Percentiles rank a stretch among this genome's conserved stretches.
phyloP scores from a whole-genome alignment of 129 eudicot genomes.

The Tanacetum coccineum region DNA sequence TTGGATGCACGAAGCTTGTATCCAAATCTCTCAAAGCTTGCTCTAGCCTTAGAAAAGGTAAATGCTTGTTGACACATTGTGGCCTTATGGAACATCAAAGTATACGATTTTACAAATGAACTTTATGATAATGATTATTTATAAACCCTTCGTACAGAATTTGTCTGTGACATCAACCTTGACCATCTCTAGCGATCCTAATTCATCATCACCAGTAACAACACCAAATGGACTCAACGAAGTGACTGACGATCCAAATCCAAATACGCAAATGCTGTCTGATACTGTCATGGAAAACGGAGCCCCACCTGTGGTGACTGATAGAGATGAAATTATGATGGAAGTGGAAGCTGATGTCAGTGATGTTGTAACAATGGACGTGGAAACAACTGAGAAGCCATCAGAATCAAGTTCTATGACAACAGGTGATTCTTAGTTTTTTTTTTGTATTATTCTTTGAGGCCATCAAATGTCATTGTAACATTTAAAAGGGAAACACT shows the following conservation, averaged over 20 bases:
- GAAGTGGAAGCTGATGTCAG: slow-evolving; percentile 52
- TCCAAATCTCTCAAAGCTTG: slow-evolving; percentile 85
- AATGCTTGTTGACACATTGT: background rate
- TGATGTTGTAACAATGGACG: slow-evolving; percentile 59
- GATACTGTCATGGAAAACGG: slow-evolving; percentile 53
- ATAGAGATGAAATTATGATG: slow-evolving; percentile 62
- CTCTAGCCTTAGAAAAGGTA: slow-evolving; percentile 94
- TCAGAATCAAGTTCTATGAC: slow-evolving; percentile 55
- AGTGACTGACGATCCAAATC: slow-evolving; percentile 28
- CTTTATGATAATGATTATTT: background rate
- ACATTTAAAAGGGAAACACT: slow-evolving; percentile 19
- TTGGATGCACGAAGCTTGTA: slow-evolving; percentile 63
- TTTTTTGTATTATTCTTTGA: slow-evolving; percentile 21
- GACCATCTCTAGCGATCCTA: slow-evolving; percentile 47
- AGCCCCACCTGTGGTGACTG: slow-evolving; percentile 32
- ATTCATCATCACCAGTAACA: slow-evolving; percentile 31
- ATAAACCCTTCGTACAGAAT: slow-evolving; percentile 46
- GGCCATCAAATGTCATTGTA: slow-evolving; percentile 28
- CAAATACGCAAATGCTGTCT: slow-evolving; percentile 24
- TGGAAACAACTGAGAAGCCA: slow-evolving; percentile 53
- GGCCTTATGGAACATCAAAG: background rate
- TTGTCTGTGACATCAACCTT: slow-evolving; percentile 76
- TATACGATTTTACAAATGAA: background rate
- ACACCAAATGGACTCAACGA: slow-evolving; percentile 38
- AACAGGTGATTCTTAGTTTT: slow-evolving; percentile 36